phyloP scores from a whole-genome alignment of 306 rosid species.

The peach (Prunus persica) region DNA sequence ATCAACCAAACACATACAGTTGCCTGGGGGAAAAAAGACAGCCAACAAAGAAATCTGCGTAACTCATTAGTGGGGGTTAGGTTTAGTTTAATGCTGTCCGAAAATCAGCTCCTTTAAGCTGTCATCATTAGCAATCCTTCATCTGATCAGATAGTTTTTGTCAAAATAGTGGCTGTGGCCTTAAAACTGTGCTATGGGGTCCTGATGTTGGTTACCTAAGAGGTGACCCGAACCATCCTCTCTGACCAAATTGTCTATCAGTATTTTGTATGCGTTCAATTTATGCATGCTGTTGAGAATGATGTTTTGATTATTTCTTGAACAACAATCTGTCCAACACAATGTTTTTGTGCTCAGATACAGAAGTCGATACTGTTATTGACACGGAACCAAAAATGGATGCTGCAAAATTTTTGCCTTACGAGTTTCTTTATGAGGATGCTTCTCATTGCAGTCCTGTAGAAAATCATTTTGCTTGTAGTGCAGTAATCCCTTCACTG shows the following conservation, averaged over 20 bases:
- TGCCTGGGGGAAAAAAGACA: neutral
- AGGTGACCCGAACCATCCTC: neutral
- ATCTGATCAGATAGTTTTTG: neutral
- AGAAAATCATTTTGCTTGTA: slow-evolving; percentile 27
- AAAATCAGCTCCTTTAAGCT: neutral
- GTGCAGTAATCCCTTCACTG: slow-evolving; percentile 73
- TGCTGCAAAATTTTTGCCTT: slow-evolving; percentile 32
- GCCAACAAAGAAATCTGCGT: neutral
- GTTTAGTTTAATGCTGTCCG: neutral
- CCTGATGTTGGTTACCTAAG: neutral
- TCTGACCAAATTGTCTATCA: neutral
- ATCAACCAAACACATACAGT: neutral
- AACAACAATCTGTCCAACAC: slow-evolving; percentile 12
- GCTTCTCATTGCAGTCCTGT: slow-evolving; percentile 29
- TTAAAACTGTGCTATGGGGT: neutral
- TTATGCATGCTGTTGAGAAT: neutral
- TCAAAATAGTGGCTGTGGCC: neutral
- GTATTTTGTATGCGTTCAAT: neutral
- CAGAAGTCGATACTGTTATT: slow-evolving; percentile 34
- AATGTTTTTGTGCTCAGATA: slow-evolving; percentile 27
- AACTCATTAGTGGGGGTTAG: neutral
- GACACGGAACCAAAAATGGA: slow-evolving; percentile 36
- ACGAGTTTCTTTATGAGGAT: slow-evolving; percentile 43
- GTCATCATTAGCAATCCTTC: neutral
- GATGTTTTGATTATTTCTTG: neutral